Base-by-base conservation (phyloP, 129 eudicot species). In the Logfia minima region DNA sequence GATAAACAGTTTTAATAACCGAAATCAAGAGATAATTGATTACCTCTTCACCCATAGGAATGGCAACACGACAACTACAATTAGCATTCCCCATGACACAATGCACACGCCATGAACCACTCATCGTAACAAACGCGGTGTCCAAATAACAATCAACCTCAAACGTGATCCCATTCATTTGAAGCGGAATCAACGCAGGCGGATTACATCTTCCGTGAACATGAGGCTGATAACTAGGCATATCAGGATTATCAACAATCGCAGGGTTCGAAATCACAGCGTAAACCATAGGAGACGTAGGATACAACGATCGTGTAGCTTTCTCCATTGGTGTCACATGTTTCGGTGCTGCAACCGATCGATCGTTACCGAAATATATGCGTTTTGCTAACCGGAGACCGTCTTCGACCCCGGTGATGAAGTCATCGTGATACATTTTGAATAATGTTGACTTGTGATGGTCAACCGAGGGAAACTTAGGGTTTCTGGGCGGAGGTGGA, bases 21-120 rank as follows among this genome's bases (percentile, higher is more conserved):
- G 24, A 16, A 70, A 18, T n/a, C 0, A 6, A 8, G 35, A 52
- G 5, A 61, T 14, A 31, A 59, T 69, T 11, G 3, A 48, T 29
- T 72, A 92, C 98, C 95, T 92, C 88, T 83, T 92, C 98, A 35
- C 98, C 98, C 98, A 90, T 90, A 21, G 98, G 98, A 87, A 92
- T 62, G 14, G 92, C 98, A 66, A 92, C 60, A 13, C 90, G 95
- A 75, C 89, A 86, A 81, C 88, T 86, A 55, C 96, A 90, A 69
- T 66, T 19, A 14, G 79, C 82, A 70, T 90, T 84, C 2, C 89
- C 95, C 92, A 86, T 90, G 67, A 92, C 92, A 72, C 98, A 92
- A 85, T 92, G 98, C 83, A 90, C 89, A 61, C 98, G 85, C 98
- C 98, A 92, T 3, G 85, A 82, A 2, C 92, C 98, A 26, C 75